A percentile compares a stretch with the other conserved stretches of the same genome.
Evolutionary conservation across 2,329 filamentous ascomycete species (phyloP).

Genomic region (Chrysoporthe austroafricana): DNA sequence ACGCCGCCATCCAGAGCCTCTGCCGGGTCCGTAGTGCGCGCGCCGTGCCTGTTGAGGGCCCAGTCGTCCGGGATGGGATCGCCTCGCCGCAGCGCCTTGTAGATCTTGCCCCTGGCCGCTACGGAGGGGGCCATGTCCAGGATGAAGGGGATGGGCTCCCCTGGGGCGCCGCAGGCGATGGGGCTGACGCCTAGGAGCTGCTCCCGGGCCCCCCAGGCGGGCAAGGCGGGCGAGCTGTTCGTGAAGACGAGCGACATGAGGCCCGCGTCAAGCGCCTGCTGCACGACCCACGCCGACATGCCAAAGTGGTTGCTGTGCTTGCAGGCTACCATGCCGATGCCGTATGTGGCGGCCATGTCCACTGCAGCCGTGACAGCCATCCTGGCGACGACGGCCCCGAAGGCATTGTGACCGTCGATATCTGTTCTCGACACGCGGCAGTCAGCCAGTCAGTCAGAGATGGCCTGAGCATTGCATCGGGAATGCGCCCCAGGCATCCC

Average conservation of each 20-base stretch:
- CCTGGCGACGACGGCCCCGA: slow-evolving; percentile 74
- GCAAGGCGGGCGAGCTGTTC: slow-evolving; percentile 73
- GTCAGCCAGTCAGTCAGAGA: background rate
- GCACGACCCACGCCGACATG: slow-evolving; percentile 81
- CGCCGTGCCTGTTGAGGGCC: slow-evolving; percentile 74
- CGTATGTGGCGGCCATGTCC: slow-evolving; percentile 64
- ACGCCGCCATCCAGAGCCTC: slow-evolving; percentile 70
- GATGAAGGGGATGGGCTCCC: slow-evolving; percentile 65
- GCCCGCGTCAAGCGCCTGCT: slow-evolving; percentile 72
- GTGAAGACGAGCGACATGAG: slow-evolving; percentile 75
- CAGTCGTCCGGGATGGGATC: slow-evolving; percentile 74
- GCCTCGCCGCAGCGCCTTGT: slow-evolving; percentile 68
- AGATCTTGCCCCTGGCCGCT: slow-evolving; percentile 73
- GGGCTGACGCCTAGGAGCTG: slow-evolving; percentile 76
- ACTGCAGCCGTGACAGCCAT: slow-evolving; percentile 69
- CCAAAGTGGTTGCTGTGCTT: slow-evolving; percentile 83
- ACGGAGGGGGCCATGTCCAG: slow-evolving; percentile 76
- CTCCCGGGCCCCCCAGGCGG: slow-evolving; percentile 69
- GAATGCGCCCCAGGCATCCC: background rate
- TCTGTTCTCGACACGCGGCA: slow-evolving; percentile 38
- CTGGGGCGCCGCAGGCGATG: slow-evolving; percentile 76
- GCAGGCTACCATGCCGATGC: slow-evolving; percentile 76
- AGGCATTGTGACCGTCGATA: slow-evolving; percentile 69
- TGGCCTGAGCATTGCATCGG: background rate
- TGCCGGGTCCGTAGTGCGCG: slow-evolving; percentile 71